phyloP scores from a whole-genome alignment of 2,329 filamentous ascomycete genomes.

The Curvularia lunata region DNA sequence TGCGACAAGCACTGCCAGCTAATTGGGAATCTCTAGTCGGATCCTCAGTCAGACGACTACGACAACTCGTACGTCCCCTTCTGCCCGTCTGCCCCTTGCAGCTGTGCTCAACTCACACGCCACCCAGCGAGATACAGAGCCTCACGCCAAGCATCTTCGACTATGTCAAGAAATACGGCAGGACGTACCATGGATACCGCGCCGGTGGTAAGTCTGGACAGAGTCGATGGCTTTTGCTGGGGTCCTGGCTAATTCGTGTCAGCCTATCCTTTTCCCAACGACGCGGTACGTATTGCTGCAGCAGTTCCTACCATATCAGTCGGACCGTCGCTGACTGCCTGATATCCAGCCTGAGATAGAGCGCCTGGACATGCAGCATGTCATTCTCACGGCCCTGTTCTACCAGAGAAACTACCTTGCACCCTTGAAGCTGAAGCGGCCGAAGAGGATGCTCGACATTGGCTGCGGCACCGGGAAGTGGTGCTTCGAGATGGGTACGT shows the following conservation, averaged over 20 bases:
- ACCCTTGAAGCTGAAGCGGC: slow-evolving; percentile 38
- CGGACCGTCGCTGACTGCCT: slow-evolving; percentile 20
- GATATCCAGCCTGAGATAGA: slow-evolving; percentile 45
- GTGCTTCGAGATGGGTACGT: slow-evolving; percentile 52
- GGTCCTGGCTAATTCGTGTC: slow-evolving; percentile 29
- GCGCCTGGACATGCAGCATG: slow-evolving; percentile 49
- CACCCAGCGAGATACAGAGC: slow-evolving; percentile 46
- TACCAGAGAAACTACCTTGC: slow-evolving; percentile 46
- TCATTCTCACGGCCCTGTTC: slow-evolving; percentile 48
- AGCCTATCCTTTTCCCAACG: slow-evolving; percentile 51
- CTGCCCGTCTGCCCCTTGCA: neutral
- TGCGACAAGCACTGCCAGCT: slow-evolving; percentile 16
- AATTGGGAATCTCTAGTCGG: slow-evolving; percentile 23
- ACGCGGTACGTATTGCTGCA: slow-evolving; percentile 35
- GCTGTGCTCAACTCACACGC: slow-evolving; percentile 25
- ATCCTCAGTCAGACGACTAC: slow-evolving; percentile 38
- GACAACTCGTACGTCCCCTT: slow-evolving; percentile 42
- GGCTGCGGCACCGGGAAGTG: slow-evolving; percentile 53
- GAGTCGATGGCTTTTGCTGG: neutral
- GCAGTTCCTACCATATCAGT: slow-evolving; percentile 7
- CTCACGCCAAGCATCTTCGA: slow-evolving; percentile 50
- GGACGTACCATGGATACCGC: slow-evolving; percentile 50
- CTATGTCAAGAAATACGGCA: slow-evolving; percentile 49
- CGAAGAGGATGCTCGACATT: slow-evolving; percentile 50
- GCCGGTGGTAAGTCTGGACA: slow-evolving; percentile 45